Base-by-base conservation (phyloP, 2,329 filamentous ascomycete species). In the Cordyceps militaris region DNA sequence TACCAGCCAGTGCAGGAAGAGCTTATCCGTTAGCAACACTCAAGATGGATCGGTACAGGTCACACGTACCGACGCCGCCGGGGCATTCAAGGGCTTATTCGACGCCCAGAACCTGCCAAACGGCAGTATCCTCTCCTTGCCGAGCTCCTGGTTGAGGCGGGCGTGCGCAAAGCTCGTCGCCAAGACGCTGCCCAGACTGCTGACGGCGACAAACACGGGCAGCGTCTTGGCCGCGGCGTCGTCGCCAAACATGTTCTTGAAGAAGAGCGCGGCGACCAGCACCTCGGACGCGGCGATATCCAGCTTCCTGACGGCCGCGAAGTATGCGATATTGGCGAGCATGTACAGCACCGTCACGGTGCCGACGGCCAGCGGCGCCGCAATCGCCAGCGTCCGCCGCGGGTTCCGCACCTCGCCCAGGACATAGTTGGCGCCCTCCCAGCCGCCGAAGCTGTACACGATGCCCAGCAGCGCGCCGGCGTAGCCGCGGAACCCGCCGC, bases 81-180 rank as follows among this genome's bases (percentile, higher is more conserved):
- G 86, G 0, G 86, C 79, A 57, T 85, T 83, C 61, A 84, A 86
- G 0, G 86, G 87, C 69, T 79, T 82, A 65, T 84, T 86, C 3
- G 84, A 87, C 0, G 86, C 86, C 82, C 83, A 89, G 66, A 89
- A 81, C 2, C 76, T 76, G 60, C 82, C 83, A 56, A 79, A 86
- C 0, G 87, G 87, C 14, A 89, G 65, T 5, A 89, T 73, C 0
- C 85, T 85, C 64, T 90, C 86, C 64, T 87, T 87, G 1, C 82
- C 87, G 46, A 89, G 74, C 67, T 89, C 86, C 61, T 85, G 82
- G 62, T 83, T 85, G 10, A 85, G 63, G 1, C 83, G 75, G 0
- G 82, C 72, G 55, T 85, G 80, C 0, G 81, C 76, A 62, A 85
- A 86, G 59, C 77, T 82, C 47, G 85, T 78, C 21, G 81, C 80